Base-by-base conservation (phyloP, 2,329 filamentous ascomycete genomes). In the Aspergillus thermomutatus region DNA sequence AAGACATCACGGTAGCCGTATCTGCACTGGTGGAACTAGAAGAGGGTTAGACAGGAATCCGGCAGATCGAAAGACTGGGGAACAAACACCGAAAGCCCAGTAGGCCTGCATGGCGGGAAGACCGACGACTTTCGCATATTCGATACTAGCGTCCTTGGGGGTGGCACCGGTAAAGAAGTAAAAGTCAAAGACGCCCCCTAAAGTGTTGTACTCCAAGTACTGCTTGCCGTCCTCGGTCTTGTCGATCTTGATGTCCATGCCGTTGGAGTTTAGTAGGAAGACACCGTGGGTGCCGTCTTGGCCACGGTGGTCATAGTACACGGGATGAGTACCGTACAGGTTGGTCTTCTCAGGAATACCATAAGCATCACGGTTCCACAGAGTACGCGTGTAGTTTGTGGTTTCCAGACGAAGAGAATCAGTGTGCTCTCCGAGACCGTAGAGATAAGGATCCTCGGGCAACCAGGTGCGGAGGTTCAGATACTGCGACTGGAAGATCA, bases 401-500 rank as follows among this genome's bases (percentile, higher is more conserved):
- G 84, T 88, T 59, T 86, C 85, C 57, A 92, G 78, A 49, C 83
- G 82, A 66, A 91, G 85, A 1, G 85, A 79, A 63, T 92, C 89
- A 2, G 83, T 87, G 69, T 91, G 88, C 73, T 93, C 90, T 37
- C 90, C 90, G 1, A 93, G 80, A 0, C 91, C 90, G 68, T 94
- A 94, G 5, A 94, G 76, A 64, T 88, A 84, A 0, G 89, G 88
- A 53, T 85, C 78, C 1, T 83, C 72, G 0, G 90, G 89, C 10
- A 94, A 78, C 58, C 79, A 83, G 1, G 90, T 92, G 46, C 88
- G 82, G 57, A 93, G 78, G 21, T 87, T 84, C 25, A 94, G 73
- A 66, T 91, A 94, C 71, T 94, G 90, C 10, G 84, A 85, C 74
- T 94, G 87, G 64, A 92, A 94, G 46, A 94, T 78, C 10, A 94